These are phyloP conservation scores for Gaeumannomyces tritici DNA, from an alignment of 2,329 filamentous ascomycete species.

Conservation along the genomic window DNA sequence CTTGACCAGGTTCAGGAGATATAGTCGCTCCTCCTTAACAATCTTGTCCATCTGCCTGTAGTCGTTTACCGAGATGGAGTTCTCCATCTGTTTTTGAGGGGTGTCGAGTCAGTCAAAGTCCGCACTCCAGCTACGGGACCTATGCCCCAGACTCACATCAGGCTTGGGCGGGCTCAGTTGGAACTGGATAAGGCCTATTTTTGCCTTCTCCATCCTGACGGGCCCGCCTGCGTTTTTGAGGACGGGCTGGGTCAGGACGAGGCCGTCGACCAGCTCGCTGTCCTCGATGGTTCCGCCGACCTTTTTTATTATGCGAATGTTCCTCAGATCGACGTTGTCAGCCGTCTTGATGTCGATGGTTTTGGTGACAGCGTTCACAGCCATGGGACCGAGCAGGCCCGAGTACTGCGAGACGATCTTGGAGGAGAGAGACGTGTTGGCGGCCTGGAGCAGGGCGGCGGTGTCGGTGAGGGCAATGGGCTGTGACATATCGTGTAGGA, in stretches of 20 bases:
- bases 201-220: constrained; percentile 90
- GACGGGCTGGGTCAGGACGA: constrained; percentile 86
- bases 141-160: constrained; percentile 50
- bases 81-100: constrained; percentile 67
- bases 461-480: constrained; percentile 85
- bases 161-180: constrained; percentile 97
- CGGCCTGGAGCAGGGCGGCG: constrained; percentile 84
- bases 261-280: constrained; percentile 89
- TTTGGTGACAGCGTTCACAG: constrained; percentile 91
- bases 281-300: constrained; percentile 97
- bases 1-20: constrained; percentile 97
- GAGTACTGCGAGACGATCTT: constrained; percentile 99
- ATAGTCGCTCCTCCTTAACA: constrained; percentile 95
- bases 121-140: not conserved
- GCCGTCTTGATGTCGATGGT: constrained; percentile 93
- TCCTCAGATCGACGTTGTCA: constrained; percentile 92
- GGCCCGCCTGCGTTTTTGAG: constrained; percentile 91
- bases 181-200: constrained; percentile 95
- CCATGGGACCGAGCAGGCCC: constrained; percentile 91
- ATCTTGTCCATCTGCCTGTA: constrained; percentile 99
- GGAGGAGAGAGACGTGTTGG: constrained; percentile 92
- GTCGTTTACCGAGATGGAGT: constrained; percentile 97
- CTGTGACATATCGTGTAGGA: constrained; percentile 91
- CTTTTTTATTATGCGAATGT: constrained; percentile 96
- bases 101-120: not conserved